Percentiles rank a stretch among this genome's conserved stretches.
Conservation (phyloP, 805 yeast genomes). For the Metschnikowia shivogae region DNA sequence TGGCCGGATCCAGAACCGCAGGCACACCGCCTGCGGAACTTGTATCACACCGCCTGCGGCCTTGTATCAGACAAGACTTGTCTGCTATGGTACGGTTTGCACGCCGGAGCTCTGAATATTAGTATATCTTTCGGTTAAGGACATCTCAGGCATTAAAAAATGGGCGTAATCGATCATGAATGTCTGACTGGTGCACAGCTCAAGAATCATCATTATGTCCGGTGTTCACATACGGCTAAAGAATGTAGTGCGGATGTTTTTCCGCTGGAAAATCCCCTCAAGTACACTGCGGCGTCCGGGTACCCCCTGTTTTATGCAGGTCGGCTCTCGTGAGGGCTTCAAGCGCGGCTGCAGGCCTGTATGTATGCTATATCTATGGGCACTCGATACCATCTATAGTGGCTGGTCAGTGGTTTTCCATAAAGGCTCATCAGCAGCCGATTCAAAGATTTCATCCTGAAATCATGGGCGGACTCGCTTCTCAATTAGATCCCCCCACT, state of each 20-base stretch:
- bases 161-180: constrained; percentile 45
- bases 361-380: too few relatives aligned
- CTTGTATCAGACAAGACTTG: neutral
- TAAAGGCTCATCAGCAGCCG: too few relatives aligned
- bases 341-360: neutral
- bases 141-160: constrained; percentile 34
- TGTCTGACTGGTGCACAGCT: constrained; percentile 54
- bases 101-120: neutral
- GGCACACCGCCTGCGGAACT: too few relatives aligned
- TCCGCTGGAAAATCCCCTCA: neutral
- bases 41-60: too few relatives aligned
- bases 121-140: constrained; percentile 7
- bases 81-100: neutral
- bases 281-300: constrained; percentile 6
- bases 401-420: too few relatives aligned
- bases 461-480: too few relatives aligned
- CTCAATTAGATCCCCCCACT: too few relatives aligned
- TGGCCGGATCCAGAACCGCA: too few relatives aligned
- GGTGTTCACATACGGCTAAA: constrained; percentile 13
- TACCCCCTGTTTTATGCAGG: constrained; percentile 1
- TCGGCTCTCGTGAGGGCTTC: neutral
- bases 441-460: too few relatives aligned
- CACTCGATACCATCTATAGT: too few relatives aligned
- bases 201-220: constrained; percentile 38
- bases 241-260: neutral